Conservation (phyloP, 306 rosid genomes). For the Acmispon strigosus region DNA sequence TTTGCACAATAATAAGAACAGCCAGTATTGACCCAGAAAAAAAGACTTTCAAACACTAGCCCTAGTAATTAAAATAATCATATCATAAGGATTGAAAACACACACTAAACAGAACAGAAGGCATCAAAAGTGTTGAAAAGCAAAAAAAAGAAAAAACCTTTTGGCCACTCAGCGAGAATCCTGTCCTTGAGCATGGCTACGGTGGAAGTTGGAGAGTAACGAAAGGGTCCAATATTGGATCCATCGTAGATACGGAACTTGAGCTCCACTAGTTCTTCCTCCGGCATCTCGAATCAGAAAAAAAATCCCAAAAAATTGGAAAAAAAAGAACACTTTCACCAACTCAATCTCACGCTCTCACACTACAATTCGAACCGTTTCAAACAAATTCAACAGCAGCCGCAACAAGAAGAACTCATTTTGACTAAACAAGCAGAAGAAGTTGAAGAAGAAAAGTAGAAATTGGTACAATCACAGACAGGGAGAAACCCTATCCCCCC, state of each 20-base stretch:
- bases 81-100: background rate
- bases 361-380: background rate
- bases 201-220: slow-evolving; percentile 68
- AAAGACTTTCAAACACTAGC: too few species aligned
- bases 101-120: background rate
- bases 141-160: slow-evolving; percentile 45
- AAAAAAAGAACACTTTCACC: background rate
- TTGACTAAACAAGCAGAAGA: background rate
- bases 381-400: background rate
- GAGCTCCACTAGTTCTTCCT: slow-evolving; percentile 76
- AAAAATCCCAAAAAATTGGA: background rate
- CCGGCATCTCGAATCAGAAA: slow-evolving; percentile 56
- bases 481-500: too few species aligned
- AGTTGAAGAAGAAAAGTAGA: too few species aligned
- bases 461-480: too few species aligned
- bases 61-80: slow-evolving; percentile 3
- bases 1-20: background rate
- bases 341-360: background rate
- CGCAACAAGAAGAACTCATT: background rate
- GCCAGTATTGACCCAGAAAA: background rate
- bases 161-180: slow-evolving; percentile 81
- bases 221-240: slow-evolving; percentile 80
- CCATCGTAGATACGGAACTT: slow-evolving; percentile 92
- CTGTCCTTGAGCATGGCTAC: slow-evolving; percentile 73
- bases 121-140: background rate